Conservation (phyloP, 1,139 yeast genomes). For the Yamadazyma jaroonii region DNA sequence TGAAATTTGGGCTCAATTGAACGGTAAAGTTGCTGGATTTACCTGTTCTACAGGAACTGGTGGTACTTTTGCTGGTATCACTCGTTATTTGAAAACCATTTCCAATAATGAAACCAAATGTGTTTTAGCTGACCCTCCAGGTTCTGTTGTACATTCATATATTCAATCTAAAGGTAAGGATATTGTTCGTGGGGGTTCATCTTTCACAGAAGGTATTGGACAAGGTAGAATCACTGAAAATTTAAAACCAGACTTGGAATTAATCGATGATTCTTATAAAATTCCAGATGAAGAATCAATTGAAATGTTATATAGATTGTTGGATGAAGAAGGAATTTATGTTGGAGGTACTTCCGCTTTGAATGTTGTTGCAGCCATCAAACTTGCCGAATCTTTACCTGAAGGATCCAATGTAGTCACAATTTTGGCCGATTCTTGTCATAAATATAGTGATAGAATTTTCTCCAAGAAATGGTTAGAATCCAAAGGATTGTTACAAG, state of each 20-base stretch:
- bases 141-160: constrained; percentile 78
- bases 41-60: constrained; percentile 92
- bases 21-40: constrained; percentile 79
- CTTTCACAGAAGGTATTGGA: constrained; percentile 94
- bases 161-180: constrained; percentile 64
- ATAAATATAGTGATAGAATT: constrained; percentile 77
- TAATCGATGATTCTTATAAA: constrained; percentile 70
- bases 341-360: constrained; percentile 88
- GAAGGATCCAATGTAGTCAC: constrained; percentile 83
- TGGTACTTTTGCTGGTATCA: constrained; percentile 83
- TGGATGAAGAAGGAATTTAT: constrained; percentile 87
- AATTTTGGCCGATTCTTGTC: constrained; percentile 82
- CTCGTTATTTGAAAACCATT: constrained; percentile 69
- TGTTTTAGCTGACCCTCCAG: constrained; percentile 90
- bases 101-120: constrained; percentile 52
- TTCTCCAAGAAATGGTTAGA: constrained; percentile 78
- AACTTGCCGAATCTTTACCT: constrained; percentile 72
- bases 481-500: constrained; percentile 60
- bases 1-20: constrained; percentile 81
- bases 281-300: constrained; percentile 76
- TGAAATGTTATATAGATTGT: constrained; percentile 73
- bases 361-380: constrained; percentile 78
- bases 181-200: constrained; percentile 67
- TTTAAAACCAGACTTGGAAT: constrained; percentile 65
- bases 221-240: constrained; percentile 91